Percentiles rank a stretch among this genome's conserved stretches.
Conservation (phyloP, 164 flowering plant genomes). For the Magnolia changhungtana region DNA sequence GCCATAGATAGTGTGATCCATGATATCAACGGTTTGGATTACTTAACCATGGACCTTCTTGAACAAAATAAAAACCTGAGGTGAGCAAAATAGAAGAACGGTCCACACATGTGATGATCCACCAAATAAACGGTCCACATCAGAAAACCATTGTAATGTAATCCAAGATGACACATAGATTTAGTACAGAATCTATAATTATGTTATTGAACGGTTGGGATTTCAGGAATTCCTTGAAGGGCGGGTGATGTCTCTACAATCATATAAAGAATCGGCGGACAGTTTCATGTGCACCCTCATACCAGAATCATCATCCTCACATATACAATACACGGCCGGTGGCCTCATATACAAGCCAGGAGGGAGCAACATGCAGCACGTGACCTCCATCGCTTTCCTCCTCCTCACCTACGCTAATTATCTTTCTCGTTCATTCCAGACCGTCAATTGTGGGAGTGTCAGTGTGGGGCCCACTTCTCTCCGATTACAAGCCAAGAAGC, state of each 20-base stretch:
- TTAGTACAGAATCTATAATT: too few relatives aligned
- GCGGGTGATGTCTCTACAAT: slow-evolving; percentile 42
- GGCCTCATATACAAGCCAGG: slow-evolving; percentile 91
- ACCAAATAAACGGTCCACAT: too few relatives aligned
- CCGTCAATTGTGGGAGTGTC: slow-evolving; percentile 62
- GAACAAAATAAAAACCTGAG: too few relatives aligned
- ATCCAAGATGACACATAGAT: too few relatives aligned
- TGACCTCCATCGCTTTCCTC: slow-evolving; percentile 82
- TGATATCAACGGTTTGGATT: too few relatives aligned
- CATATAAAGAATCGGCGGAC: slow-evolving; percentile 84
- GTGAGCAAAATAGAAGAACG: too few relatives aligned
- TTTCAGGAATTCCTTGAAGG: slow-evolving; percentile 82
- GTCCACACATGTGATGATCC: too few relatives aligned
- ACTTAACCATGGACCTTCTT: too few relatives aligned
- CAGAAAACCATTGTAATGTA: too few relatives aligned
- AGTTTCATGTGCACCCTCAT: slow-evolving; percentile 89
- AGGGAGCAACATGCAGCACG: slow-evolving; percentile 92
- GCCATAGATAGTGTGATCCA: too few relatives aligned
- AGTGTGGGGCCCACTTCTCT: slow-evolving; percentile 48
- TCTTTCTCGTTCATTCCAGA: slow-evolving; percentile 48
- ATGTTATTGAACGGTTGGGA: neutral
- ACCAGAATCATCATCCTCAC: slow-evolving; percentile 70
- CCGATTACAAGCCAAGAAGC: slow-evolving; percentile 54
- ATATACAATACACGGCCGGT: slow-evolving; percentile 79
- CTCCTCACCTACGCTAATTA: slow-evolving; percentile 79